Evolutionary conservation across 805 yeast genomes (phyloP).

Genomic region (Candida dajiaensis): DNA sequence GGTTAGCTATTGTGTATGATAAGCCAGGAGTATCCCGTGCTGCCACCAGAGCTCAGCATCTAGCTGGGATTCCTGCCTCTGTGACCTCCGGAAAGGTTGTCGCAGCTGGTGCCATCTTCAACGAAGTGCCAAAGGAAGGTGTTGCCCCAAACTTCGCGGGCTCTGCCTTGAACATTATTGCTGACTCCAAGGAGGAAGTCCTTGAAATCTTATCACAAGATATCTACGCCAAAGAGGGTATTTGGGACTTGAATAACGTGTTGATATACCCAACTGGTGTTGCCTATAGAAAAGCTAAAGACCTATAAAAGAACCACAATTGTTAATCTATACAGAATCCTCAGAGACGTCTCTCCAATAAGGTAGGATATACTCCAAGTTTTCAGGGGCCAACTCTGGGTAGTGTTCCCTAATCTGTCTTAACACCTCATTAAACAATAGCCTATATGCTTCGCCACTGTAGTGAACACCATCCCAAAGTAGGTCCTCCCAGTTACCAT

Average conservation of each 20-base stretch:
- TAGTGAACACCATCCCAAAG: conserved; percentile 58
- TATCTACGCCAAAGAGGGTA: conserved; percentile 54
- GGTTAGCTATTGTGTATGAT: conserved; percentile 66
- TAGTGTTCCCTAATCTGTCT: conserved; percentile 33
- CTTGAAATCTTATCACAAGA: conserved; percentile 59
- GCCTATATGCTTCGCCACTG: conserved; percentile 44
- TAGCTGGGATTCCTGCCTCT: conserved; percentile 38
- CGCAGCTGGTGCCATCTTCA: conserved; percentile 47
- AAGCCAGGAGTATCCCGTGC: conserved; percentile 50
- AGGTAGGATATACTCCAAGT: conserved; percentile 32
- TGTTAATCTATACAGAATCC: conserved; percentile 7
- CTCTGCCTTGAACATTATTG: conserved; percentile 55
- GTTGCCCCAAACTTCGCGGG: conserved; percentile 55
- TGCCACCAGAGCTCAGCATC: conserved; percentile 45
- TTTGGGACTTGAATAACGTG: conserved; percentile 70
- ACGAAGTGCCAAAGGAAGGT: conserved; percentile 36
- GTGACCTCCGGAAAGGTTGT: conserved; percentile 40
- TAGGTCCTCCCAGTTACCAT: conserved; percentile 35
- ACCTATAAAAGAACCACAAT: conserved; percentile 5
- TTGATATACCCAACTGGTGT: conserved; percentile 50
- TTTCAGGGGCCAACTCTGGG: conserved; percentile 44
- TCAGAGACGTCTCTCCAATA: conserved; percentile 33
- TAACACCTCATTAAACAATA: conserved; percentile 41
- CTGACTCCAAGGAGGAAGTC: conserved; percentile 61
- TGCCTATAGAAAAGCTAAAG: conserved; percentile 38